A percentile compares a stretch with the other conserved stretches of the same genome.
These are phyloP conservation scores for Draba incana DNA, from an alignment of 345 rosid genomes.

Conservation along the genomic window DNA sequence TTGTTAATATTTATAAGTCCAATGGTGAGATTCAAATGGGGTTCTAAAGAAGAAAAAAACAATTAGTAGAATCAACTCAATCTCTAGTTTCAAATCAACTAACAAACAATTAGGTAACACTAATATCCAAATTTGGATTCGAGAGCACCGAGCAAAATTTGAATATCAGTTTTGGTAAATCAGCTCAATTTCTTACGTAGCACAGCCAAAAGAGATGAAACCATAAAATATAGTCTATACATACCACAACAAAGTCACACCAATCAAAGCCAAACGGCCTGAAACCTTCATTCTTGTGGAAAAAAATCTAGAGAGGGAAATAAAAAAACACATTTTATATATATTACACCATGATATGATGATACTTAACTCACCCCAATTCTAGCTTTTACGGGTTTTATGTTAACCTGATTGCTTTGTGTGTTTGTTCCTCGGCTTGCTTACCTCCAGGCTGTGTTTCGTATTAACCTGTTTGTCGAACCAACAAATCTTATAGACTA, in stretches of 20 bases:
- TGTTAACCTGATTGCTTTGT: conserved; percentile 34
- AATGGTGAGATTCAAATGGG: too few species aligned
- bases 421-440: conserved; percentile 33
- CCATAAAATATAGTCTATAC: conserved; percentile 18
- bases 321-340: too few species aligned
- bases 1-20: too few species aligned
- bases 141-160: too few species aligned
- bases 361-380: conserved; percentile 7
- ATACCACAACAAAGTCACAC: conserved; percentile 28
- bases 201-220: conserved; percentile 17
- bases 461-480: conserved; percentile 28
- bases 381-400: conserved; percentile 1
- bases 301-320: conserved; percentile 17
- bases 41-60: too few species aligned
- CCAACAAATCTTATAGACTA: too few species aligned
- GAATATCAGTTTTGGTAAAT: too few species aligned
- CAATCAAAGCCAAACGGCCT: conserved; percentile 32
- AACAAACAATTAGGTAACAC: too few species aligned
- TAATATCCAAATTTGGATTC: too few species aligned
- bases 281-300: conserved; percentile 9
- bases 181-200: too few species aligned
- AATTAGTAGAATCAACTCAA: too few species aligned
- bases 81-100: too few species aligned
- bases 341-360: conserved; percentile 9
- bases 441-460: conserved; percentile 31